Evolutionary conservation across 257 asterid species (phyloP).

Genomic region (Thymus mandschuricus): DNA sequence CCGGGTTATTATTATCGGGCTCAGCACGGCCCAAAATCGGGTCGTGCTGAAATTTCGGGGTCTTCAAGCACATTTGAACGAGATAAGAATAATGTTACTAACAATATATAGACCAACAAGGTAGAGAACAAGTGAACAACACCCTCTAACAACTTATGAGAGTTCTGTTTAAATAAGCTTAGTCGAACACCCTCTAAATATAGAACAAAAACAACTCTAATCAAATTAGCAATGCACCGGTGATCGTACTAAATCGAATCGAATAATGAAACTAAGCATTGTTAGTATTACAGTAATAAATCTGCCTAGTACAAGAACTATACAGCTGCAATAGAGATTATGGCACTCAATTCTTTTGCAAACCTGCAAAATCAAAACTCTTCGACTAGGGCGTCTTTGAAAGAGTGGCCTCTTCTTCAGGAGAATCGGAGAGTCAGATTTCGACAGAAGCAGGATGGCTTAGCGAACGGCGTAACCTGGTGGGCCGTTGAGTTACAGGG

Average conservation of each 20-base stretch:
- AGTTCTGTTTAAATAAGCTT: background rate
- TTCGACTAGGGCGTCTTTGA: background rate
- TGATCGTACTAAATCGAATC: background rate
- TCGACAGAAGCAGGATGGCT: conserved; percentile 45
- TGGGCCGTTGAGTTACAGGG: conserved; percentile 42
- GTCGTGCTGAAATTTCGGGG: too few relatives aligned
- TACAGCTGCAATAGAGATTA: conserved; percentile 11
- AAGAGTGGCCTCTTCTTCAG: background rate
- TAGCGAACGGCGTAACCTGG: conserved; percentile 40
- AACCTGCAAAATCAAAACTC: conserved; percentile 22
- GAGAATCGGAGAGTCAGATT: conserved; percentile 26
- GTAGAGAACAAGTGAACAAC: background rate
- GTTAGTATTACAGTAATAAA: conserved; percentile 19
- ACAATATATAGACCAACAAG: too few relatives aligned
- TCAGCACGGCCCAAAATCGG: too few relatives aligned
- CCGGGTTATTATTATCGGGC: too few relatives aligned
- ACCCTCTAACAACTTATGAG: background rate
- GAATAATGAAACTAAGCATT: background rate
- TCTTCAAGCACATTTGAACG: too few relatives aligned
- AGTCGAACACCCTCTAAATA: background rate
- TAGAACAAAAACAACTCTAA: background rate
- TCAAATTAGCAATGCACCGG: background rate
- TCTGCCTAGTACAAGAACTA: conserved; percentile 20
- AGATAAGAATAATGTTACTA: too few relatives aligned
- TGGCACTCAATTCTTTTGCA: conserved; percentile 23